phyloP scores from a whole-genome alignment of 331 rosid genomes.

The Erythrophleum ivorense region DNA sequence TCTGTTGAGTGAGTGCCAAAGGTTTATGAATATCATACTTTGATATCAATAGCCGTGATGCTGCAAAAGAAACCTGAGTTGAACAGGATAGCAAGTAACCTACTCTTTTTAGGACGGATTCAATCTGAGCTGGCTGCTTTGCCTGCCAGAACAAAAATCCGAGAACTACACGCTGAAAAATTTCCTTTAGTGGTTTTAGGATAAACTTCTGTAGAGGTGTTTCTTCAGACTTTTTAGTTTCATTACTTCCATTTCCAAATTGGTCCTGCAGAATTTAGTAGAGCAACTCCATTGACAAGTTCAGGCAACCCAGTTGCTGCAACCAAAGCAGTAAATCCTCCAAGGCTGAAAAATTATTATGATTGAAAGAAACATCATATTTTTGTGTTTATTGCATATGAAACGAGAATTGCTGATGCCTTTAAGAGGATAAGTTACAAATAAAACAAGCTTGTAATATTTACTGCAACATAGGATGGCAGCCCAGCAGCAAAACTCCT shows the following conservation, averaged over 20 bases:
- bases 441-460: too few species aligned
- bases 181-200: conserved; percentile 77
- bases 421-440: neutral
- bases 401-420: neutral
- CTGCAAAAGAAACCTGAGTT: conserved; percentile 53
- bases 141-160: conserved; percentile 94
- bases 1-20: neutral
- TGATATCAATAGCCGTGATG: conserved; percentile 9
- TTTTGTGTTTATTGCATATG: neutral
- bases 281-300: conserved; percentile 75
- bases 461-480: conserved; percentile 3
- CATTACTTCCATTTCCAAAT: conserved; percentile 64
- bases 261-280: conserved; percentile 94
- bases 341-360: conserved; percentile 90
- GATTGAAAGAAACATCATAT: conserved; percentile 36
- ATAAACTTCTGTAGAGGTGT: conserved; percentile 61
- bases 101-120: conserved; percentile 84
- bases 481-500: conserved; percentile 4
- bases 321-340: conserved; percentile 93
- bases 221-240: conserved; percentile 61
- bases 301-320: conserved; percentile 74
- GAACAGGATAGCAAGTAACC: conserved; percentile 37
- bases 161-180: conserved; percentile 79
- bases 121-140: conserved; percentile 81
- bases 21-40: neutral